These are phyloP conservation scores for Monosporascus ibericus DNA, from an alignment of 2,329 filamentous ascomycete genomes.

Conservation along the genomic window DNA sequence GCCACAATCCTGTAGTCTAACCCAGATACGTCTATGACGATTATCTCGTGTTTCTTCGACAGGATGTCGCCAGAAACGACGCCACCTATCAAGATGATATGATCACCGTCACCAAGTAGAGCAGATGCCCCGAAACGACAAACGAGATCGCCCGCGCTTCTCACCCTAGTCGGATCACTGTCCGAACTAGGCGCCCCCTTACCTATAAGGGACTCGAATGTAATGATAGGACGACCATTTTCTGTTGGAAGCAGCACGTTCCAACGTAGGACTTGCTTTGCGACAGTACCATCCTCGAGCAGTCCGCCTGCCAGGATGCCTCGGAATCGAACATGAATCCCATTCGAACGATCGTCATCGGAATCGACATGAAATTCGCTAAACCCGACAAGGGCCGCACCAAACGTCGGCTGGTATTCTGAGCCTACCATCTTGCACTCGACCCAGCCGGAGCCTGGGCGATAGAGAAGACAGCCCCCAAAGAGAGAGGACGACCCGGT, in stretches of 20 bases:
- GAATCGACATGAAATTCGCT: slow-evolving; percentile 15
- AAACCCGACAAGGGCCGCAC: slow-evolving; percentile 32
- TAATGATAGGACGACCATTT: slow-evolving; percentile 23
- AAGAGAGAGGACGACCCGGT: slow-evolving; percentile 41
- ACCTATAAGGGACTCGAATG: slow-evolving; percentile 15
- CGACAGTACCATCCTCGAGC: slow-evolving; percentile 54
- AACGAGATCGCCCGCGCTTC: slow-evolving; percentile 9
- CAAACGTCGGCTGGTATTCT: slow-evolving; percentile 34
- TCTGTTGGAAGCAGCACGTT: slow-evolving; percentile 28
- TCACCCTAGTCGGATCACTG: slow-evolving; percentile 3
- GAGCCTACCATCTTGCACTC: slow-evolving; percentile 32
- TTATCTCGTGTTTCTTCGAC: slow-evolving; percentile 44
- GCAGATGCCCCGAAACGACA: slow-evolving; percentile 38
- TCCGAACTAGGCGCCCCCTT: slow-evolving; percentile 5
- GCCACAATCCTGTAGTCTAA: slow-evolving; percentile 21
- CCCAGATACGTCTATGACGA: slow-evolving; percentile 29
- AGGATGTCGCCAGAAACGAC: slow-evolving; percentile 36
- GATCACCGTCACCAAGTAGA: slow-evolving; percentile 18
- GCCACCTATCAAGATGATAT: slow-evolving; percentile 37
- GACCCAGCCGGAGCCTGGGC: slow-evolving; percentile 40
- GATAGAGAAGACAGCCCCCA: slow-evolving; percentile 48
- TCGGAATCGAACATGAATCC: slow-evolving; percentile 29
- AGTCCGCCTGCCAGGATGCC: slow-evolving; percentile 73
- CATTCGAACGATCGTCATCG: slow-evolving; percentile 7
- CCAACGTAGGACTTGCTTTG: slow-evolving; percentile 62